A percentile compares a stretch with the other conserved stretches of the same genome.
Evolutionary conservation across 1,284 basidiomycete genomes (phyloP).

Genomic region (Ceratobasidium papillatum): DNA sequence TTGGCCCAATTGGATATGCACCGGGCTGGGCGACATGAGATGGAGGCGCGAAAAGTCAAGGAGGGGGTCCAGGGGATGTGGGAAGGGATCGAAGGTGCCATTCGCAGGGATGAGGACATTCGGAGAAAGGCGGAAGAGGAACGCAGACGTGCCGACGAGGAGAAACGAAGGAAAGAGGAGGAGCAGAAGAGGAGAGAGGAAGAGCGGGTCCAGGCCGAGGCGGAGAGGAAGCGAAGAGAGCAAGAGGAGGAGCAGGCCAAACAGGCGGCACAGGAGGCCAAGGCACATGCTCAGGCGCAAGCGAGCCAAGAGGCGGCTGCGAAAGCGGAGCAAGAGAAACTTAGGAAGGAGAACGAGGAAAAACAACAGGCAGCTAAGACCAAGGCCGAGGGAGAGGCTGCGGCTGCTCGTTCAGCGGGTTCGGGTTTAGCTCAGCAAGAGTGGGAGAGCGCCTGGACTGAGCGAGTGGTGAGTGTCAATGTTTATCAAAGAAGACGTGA

Average conservation of each 20-base stretch:
- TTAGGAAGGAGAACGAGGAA: slow-evolving; percentile 48
- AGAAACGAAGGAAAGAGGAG: slow-evolving; percentile 41
- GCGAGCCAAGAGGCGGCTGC: slow-evolving; percentile 55
- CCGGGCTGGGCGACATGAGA: slow-evolving; percentile 40
- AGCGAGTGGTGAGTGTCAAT: slow-evolving; percentile 50
- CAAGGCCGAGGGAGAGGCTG: slow-evolving; percentile 47
- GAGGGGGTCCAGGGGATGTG: slow-evolving; percentile 31
- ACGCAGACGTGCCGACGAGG: slow-evolving; percentile 37
- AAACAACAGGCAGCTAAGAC: slow-evolving; percentile 53
- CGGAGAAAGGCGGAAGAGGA: slow-evolving; percentile 48
- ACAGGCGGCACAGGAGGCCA: slow-evolving; percentile 39
- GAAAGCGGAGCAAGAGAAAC: slow-evolving; percentile 50
- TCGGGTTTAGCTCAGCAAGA: slow-evolving; percentile 68
- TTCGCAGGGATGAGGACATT: slow-evolving; percentile 62
- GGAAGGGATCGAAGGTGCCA: slow-evolving; percentile 43
- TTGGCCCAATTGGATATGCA: slow-evolving; percentile 13
- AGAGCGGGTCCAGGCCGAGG: slow-evolving; percentile 32
- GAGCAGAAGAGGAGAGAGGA: slow-evolving; percentile 41
- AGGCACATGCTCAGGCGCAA: slow-evolving; percentile 56
- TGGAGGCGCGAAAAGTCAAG: slow-evolving; percentile 3
- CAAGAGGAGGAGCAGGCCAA: slow-evolving; percentile 14
- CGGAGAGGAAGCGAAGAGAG: slow-evolving; percentile 29
- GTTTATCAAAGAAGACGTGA: slow-evolving; percentile 29
- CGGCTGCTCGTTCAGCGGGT: slow-evolving; percentile 63
- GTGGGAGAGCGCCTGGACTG: slow-evolving; percentile 69